phyloP scores from a whole-genome alignment of 2,329 filamentous ascomycete species.

The Byssochlamys sp. region DNA sequence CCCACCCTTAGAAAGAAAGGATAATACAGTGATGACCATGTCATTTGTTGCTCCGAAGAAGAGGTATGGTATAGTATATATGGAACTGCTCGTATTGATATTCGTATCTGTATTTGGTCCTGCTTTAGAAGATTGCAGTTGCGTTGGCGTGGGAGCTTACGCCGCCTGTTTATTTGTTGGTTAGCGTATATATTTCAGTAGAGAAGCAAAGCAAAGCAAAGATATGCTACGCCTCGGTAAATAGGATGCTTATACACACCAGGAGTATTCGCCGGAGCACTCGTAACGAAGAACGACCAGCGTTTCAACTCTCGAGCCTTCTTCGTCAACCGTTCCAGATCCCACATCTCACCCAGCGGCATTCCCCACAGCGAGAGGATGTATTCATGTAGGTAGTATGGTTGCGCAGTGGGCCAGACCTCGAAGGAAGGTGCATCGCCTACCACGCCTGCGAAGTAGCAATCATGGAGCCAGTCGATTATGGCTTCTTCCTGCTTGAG shows the following conservation, averaged over 20 bases:
- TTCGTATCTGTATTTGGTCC: background rate
- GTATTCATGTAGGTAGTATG: conserved; percentile 31
- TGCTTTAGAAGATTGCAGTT: conserved; percentile 21
- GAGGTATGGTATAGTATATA: background rate
- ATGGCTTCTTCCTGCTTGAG: conserved; percentile 47
- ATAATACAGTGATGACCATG: too few species aligned
- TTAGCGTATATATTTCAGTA: background rate
- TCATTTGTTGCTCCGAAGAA: background rate
- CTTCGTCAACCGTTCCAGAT: conserved; percentile 29
- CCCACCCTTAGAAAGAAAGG: too few species aligned
- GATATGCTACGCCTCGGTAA: too few species aligned
- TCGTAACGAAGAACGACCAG: conserved; percentile 36
- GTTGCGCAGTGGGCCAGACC: conserved; percentile 44
- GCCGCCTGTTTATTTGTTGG: background rate
- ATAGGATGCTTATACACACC: conserved; percentile 15
- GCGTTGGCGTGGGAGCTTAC: conserved; percentile 6
- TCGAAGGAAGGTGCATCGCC: conserved; percentile 58
- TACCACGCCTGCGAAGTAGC: conserved; percentile 56
- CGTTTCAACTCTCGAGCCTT: conserved; percentile 27
- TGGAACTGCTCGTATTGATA: background rate
- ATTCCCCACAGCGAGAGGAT: conserved; percentile 37
- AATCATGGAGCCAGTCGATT: conserved; percentile 59
- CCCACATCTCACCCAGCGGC: conserved; percentile 38
- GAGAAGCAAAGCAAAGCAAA: too few species aligned
- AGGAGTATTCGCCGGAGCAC: conserved; percentile 32